Evolutionary conservation across 108 stramenopile genomes (phyloP).

Genomic region (Cyclostephanos tholiformis): DNA sequence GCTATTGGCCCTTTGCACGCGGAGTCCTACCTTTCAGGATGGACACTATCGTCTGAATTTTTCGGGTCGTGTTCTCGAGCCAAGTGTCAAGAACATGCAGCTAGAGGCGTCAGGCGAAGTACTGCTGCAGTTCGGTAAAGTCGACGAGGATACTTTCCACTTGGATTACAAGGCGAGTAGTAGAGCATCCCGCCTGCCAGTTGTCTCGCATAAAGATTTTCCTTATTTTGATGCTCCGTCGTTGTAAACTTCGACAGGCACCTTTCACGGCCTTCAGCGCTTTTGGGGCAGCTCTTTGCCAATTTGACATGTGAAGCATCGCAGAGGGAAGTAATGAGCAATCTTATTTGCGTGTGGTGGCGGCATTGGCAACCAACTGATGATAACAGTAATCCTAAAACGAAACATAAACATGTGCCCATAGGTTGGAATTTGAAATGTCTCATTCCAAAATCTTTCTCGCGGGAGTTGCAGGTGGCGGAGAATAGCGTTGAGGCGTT

Average conservation of each 20-base stretch:
- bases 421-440: no score
- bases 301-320: slow-evolving; percentile 30
- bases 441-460: no score
- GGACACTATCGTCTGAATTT: slow-evolving; percentile 72
- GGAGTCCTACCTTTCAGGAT: slow-evolving; percentile 60
- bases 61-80: slow-evolving; percentile 59
- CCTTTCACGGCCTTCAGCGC: slow-evolving; percentile 39
- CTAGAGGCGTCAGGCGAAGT: slow-evolving; percentile 53
- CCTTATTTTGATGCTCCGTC: not conserved
- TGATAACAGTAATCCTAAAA: no score
- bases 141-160: slow-evolving; percentile 64
- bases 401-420: no score
- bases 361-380: no score
- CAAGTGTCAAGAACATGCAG: slow-evolving; percentile 81
- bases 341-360: no score
- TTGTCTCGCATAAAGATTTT: not conserved
- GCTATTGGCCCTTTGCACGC: slow-evolving; percentile 50
- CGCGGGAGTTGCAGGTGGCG: no score
- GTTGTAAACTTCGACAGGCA: slow-evolving; percentile 6
- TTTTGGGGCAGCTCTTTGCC: slow-evolving; percentile 32
- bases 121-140: slow-evolving; percentile 77
- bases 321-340: not conserved
- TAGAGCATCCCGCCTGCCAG: not conserved
- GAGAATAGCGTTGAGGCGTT: no score
- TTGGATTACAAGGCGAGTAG: slow-evolving; percentile 61